phyloP scores from a whole-genome alignment of 2,329 filamentous ascomycete genomes.

The Elsinoe arachidis region DNA sequence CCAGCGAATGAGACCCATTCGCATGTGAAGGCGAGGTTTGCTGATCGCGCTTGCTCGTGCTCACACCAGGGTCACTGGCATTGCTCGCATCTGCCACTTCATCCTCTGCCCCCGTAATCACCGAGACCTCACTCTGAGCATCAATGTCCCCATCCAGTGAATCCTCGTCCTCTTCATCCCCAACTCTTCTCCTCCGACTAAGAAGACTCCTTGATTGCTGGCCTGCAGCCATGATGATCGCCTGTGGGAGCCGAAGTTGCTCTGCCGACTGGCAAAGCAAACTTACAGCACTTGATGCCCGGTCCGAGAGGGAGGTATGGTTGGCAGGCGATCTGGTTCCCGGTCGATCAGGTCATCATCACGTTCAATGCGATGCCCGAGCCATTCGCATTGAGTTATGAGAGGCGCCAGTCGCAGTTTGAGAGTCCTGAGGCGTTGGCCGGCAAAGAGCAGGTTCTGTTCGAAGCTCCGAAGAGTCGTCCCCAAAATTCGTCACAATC shows the following conservation, averaged over 20 bases:
- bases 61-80: slow-evolving; percentile 45
- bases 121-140: slow-evolving; percentile 54
- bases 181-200: slow-evolving; percentile 58
- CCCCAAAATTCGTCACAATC: not conserved
- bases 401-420: not conserved
- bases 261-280: slow-evolving; percentile 1
- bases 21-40: not conserved
- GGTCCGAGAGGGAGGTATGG: not conserved
- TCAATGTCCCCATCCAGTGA: slow-evolving; percentile 48
- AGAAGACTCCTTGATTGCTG: slow-evolving; percentile 55
- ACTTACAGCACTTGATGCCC: not conserved
- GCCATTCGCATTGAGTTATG: slow-evolving; percentile 1
- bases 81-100: slow-evolving; percentile 40
- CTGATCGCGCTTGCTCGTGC: not conserved
- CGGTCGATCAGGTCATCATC: slow-evolving; percentile 3
- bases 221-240: slow-evolving; percentile 39
- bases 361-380: slow-evolving; percentile 4
- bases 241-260: slow-evolving; percentile 3
- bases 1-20: slow-evolving; percentile 18
- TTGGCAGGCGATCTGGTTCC: slow-evolving; percentile 5
- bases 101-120: slow-evolving; percentile 48
- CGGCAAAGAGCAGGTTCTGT: not conserved
- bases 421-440: not conserved
- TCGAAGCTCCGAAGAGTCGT: not conserved
- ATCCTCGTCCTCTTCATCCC: slow-evolving; percentile 60